Evolutionary conservation across 2,329 filamentous ascomycete genomes (phyloP).

Genomic region (Helotiales sp.): DNA sequence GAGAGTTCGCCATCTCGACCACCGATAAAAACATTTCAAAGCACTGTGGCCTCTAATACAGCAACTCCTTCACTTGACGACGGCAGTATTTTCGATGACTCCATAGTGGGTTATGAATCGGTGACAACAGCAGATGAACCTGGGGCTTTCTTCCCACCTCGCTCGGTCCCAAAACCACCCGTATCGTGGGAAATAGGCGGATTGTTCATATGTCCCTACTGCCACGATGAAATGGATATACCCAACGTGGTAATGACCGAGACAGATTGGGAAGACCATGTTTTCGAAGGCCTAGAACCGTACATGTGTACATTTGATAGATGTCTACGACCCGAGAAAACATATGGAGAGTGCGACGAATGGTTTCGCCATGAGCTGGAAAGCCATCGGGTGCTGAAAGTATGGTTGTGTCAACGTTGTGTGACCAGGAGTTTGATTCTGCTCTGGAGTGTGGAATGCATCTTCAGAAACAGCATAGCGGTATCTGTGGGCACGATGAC

Average conservation of each 20-base stretch:
- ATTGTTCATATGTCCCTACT: slow-evolving; percentile 22
- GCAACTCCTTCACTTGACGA: background rate
- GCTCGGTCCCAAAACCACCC: slow-evolving; percentile 14
- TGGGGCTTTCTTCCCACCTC: background rate
- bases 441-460: slow-evolving; percentile 4
- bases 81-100: background rate
- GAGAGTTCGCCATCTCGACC: background rate
- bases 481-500: slow-evolving; percentile 10
- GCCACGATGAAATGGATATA: slow-evolving; percentile 23
- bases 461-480: slow-evolving; percentile 5
- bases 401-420: slow-evolving; percentile 24
- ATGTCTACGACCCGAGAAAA: slow-evolving; percentile 18
- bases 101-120: background rate
- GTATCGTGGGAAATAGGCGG: slow-evolving; percentile 6
- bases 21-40: background rate
- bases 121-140: background rate
- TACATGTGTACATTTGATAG: slow-evolving; percentile 28
- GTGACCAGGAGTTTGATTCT: slow-evolving; percentile 13
- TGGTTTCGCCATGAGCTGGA: slow-evolving; percentile 29
- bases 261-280: slow-evolving; percentile 22
- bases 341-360: slow-evolving; percentile 19
- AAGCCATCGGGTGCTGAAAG: slow-evolving; percentile 19
- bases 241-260: slow-evolving; percentile 2
- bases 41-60: background rate
- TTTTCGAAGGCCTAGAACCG: slow-evolving; percentile 24